Evolutionary conservation across 306 rosid genomes (phyloP), one percentile per base, ranked within the genome.

Genomic region (Sicyos baderoa): DNA sequence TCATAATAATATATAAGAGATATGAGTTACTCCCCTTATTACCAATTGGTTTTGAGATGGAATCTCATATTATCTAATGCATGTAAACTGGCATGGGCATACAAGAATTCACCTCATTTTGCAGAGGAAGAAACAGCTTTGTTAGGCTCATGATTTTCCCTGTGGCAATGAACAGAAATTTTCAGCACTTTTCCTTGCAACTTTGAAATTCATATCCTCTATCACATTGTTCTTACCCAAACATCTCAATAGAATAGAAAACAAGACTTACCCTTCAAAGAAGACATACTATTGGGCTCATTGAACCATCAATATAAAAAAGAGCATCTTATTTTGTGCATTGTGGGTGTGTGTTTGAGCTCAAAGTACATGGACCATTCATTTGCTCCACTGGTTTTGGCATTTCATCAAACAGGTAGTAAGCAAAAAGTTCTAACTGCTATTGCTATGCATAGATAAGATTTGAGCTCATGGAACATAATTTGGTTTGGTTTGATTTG

Each of bases 81-180:
- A n/a, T n/a, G n/a, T n/a, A n/a, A n/a, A n/a, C n/a, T n/a, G n/a
- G n/a, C n/a, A n/a, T n/a, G n/a, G n/a, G n/a, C n/a, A n/a, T n/a
- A n/a, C 53, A 64, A 63, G 68, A 62, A 44, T 9, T 19, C 70
- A 64, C 53, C 70, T 40, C 70, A 42, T n/a, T 64, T 64, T 44
- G 70, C n/a, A 44, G 25, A 19, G 11, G 32, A 64, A 64, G 70
- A 40, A 64, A 44, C 53, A 32, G 14, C 54, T 6, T 64, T 1
- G 32, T 44, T 2, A 10, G 53, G 37, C 53, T 64, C 37, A 13
- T 42, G 53, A 13, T 12, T 64, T 64, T 19, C 53, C 48, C 51
- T 19, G 50, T 16, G 53, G n/a, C 17, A 17, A 42, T 42, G 50
- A 42, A 42, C 27, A 40, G 4, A 63, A 42, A 8, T 32, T 63